Percentiles rank a stretch among this genome's conserved stretches.
Conservation (phyloP, 805 yeast species). For the Saturnispora dispora region DNA sequence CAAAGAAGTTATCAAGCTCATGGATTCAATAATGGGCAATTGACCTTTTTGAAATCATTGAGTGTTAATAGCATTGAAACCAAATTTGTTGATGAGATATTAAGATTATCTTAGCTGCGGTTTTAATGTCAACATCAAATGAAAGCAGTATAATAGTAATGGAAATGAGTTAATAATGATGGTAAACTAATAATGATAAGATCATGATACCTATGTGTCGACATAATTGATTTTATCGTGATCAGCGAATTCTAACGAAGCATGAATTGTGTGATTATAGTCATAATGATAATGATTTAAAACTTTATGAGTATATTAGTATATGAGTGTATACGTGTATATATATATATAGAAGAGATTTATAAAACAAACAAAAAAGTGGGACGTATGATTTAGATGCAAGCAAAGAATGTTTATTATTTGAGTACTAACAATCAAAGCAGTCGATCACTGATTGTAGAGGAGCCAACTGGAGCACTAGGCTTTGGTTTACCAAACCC, state of each 20-base stretch:
- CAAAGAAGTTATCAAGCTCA: background rate
- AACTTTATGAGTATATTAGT: background rate
- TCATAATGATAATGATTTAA: background rate
- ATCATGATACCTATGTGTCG: too few relatives aligned
- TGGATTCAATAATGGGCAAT: background rate
- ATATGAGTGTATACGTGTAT: background rate
- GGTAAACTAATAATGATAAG: too few relatives aligned
- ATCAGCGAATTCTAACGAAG: background rate
- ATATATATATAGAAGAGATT: background rate
- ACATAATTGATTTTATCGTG: background rate
- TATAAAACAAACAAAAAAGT: background rate
- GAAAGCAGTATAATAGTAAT: too few relatives aligned
- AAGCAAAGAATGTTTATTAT: background rate
- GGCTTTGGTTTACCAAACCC: background rate
- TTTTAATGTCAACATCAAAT: too few relatives aligned
- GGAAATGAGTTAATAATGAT: background rate
- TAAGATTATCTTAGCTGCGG: background rate
- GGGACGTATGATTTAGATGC: background rate
- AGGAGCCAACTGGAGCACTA: background rate
- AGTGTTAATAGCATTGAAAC: background rate
- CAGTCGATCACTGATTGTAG: slow-evolving; percentile 4
- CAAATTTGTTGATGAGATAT: background rate
- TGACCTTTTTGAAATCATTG: background rate
- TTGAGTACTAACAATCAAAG: background rate
- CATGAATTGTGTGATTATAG: background rate